A percentile compares a stretch with the other conserved stretches of the same genome.
These are phyloP conservation scores for Trifolium fragiferum DNA, from an alignment of 306 rosid species.

Conservation along the genomic window DNA sequence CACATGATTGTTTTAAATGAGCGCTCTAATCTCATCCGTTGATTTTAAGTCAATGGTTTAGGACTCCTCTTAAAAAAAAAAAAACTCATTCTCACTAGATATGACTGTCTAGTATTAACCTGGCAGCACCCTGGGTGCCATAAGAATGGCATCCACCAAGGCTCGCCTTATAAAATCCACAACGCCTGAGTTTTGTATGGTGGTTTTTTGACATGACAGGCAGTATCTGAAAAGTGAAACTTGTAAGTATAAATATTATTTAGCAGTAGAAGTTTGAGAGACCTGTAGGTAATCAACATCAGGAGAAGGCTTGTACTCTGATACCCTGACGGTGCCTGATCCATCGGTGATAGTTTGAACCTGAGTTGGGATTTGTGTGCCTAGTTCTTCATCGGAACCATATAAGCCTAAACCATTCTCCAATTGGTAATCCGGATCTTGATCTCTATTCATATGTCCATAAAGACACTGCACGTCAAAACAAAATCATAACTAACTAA, in stretches of 20 bases:
- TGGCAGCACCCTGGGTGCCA: too few relatives aligned
- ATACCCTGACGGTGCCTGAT: slow-evolving; percentile 61
- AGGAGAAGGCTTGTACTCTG: slow-evolving; percentile 74
- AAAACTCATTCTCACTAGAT: too few relatives aligned
- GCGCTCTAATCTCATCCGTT: background rate
- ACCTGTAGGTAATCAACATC: slow-evolving; percentile 99
- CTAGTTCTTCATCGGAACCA: slow-evolving; percentile 75
- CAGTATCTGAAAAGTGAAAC: too few relatives aligned
- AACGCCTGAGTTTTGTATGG: background rate
- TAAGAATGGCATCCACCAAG: too few relatives aligned
- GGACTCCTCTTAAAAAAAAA: too few relatives aligned
- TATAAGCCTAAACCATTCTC: slow-evolving; percentile 53
- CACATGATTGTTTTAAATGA: background rate
- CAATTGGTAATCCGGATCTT: slow-evolving; percentile 41
- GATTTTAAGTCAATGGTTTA: too few relatives aligned
- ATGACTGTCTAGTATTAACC: too few relatives aligned
- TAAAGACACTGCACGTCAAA: slow-evolving; percentile 76
- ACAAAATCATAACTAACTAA: background rate
- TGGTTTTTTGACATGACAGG: background rate
- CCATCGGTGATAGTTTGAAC: slow-evolving; percentile 85
- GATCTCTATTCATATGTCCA: slow-evolving; percentile 62
- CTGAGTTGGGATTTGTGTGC: slow-evolving; percentile 81
- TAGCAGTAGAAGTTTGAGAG: slow-evolving; percentile 4
- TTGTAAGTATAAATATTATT: too few relatives aligned
- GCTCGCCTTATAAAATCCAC: too few relatives aligned